A percentile compares a stretch with the other conserved stretches of the same genome.
Evolutionary conservation across 441 rosid species (phyloP).

Genomic region (Oxalis stricta): DNA sequence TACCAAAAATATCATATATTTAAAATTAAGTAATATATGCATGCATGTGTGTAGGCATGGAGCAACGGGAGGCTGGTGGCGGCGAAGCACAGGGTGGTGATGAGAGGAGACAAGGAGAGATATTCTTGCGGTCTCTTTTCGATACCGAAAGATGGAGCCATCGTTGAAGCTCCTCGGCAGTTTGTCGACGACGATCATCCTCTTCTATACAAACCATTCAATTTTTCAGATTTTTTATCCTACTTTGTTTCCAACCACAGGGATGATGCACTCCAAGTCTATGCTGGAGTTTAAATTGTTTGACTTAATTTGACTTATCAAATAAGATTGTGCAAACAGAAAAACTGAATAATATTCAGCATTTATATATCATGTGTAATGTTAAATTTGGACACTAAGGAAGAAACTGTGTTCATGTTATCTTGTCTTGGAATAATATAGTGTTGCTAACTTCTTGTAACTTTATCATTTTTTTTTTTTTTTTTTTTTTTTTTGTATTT

Average conservation of each 20-base stretch:
- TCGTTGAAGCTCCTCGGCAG: conserved; percentile 11
- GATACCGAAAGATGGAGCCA: conserved; percentile 17
- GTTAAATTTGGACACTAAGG: too few relatives aligned
- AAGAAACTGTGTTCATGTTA: too few relatives aligned
- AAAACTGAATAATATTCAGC: too few relatives aligned
- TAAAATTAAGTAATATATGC: too few relatives aligned
- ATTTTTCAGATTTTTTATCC: conserved; percentile 19
- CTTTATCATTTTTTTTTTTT: too few relatives aligned
- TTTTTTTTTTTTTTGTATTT: too few relatives aligned
- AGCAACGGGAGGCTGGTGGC: conserved; percentile 33
- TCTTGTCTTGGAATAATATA: too few relatives aligned
- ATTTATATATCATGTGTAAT: too few relatives aligned
- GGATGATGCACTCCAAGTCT: conserved; percentile 33
- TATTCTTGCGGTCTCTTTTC: conserved; percentile 23
- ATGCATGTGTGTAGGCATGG: conserved; percentile 19
- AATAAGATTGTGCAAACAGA: too few relatives aligned
- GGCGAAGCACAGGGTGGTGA: conserved; percentile 24
- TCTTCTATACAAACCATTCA: conserved; percentile 23
- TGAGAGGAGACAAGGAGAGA: conserved; percentile 20
- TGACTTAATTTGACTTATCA: too few relatives aligned
- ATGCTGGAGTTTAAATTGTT: conserved; percentile 14
- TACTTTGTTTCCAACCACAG: conserved; percentile 19
- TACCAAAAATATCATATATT: too few relatives aligned
- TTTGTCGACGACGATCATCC: conserved; percentile 28
- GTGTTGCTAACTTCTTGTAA: too few relatives aligned